Evolutionary conservation across 495 filamentous ascomycete species (phyloP).

Genomic region (Aspergillus mulundensis): DNA sequence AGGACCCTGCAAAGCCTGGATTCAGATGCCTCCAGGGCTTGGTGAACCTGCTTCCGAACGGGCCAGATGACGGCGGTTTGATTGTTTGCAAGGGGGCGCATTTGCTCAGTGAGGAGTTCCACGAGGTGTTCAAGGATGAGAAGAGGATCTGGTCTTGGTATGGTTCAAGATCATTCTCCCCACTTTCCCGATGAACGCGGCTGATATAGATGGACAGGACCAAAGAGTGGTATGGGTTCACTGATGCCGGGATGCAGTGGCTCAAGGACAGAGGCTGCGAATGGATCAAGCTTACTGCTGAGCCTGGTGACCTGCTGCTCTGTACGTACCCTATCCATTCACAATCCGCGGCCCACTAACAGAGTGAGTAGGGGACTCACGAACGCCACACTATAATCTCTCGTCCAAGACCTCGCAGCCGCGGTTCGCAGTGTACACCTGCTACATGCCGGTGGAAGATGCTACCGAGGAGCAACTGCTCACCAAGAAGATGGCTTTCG

Average conservation of each 20-base stretch:
- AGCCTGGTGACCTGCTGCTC: constrained; percentile 5
- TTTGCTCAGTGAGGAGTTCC: constrained; percentile 7
- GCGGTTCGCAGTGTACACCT: neutral
- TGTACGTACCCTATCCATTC: neutral
- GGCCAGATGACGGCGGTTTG: constrained; percentile 9
- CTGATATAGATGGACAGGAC: neutral
- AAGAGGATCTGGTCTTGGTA: constrained; percentile 8
- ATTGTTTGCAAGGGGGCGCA: constrained; percentile 9
- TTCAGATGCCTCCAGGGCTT: constrained; percentile 6
- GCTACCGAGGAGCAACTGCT: constrained; percentile 6
- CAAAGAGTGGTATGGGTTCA: constrained; percentile 8
- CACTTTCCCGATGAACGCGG: no score
- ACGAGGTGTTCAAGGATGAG: constrained; percentile 10
- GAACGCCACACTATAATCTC: constrained; percentile 9
- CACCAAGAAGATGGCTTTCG: constrained; percentile 11
- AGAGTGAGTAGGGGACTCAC: neutral
- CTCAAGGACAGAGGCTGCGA: constrained; percentile 1
- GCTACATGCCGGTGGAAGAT: constrained; percentile 8
- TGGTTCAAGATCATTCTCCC: no score
- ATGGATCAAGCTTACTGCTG: constrained; percentile 7
- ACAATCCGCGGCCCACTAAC: neutral
- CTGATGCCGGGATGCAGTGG: neutral
- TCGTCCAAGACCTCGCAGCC: constrained; percentile 9
- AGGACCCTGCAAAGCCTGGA: constrained; percentile 4
- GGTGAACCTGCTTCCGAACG: constrained; percentile 2